Base-by-base conservation (phyloP, 768 basidiomycete genomes). In the Austroboletus eburneus region DNA sequence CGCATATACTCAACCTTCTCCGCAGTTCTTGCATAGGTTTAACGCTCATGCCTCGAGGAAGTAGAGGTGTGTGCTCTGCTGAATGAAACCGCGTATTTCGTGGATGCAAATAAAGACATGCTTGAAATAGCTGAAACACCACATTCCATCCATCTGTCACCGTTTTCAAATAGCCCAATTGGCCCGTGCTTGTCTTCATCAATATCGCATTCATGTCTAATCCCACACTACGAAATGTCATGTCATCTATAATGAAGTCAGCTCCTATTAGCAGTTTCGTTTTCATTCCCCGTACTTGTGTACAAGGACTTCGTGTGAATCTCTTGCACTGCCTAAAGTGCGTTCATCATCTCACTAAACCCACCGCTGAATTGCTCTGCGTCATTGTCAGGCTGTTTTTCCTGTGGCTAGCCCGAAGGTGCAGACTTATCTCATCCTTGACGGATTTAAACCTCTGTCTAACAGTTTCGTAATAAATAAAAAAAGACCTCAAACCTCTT, bases 391-490 rank as follows among this genome's bases (percentile, higher is more conserved):
- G 23, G 5, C 12, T 29, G 16, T 23, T 18, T 22, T 42, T 33
- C 45, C 42, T 23, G 17, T 23, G 37, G 10, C 21, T 18, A 20
- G 13, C 34, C 16, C 39, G 27, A 49, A 59, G 47, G 57, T 62
- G 46, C n/a, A 7, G 32, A 7, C 8, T 25, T 13, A 6, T 12
- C 29, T 13, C 17, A 23, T 18, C 4, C 8, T 21, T 39, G 13
- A 4, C n/a, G 29, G 24, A 35, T 37, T 30, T 37, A 22, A 14
- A 18, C 25, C 3, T 29, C 30, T 16, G 21, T 43, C 39, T 55
- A 39, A 58, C 33, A 30, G 12, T 39, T 39, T 30, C 36, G 27
- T 3, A 39, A 30, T 22, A n/a, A n/a, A n/a, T n/a, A n/a, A n/a
- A n/a, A n/a, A n/a, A n/a, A n/a, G 21, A 18, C 23, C 24, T 7